These are phyloP conservation scores for Cicer chorassanicum DNA, from an alignment of 306 rosid species.

Conservation along the genomic window DNA sequence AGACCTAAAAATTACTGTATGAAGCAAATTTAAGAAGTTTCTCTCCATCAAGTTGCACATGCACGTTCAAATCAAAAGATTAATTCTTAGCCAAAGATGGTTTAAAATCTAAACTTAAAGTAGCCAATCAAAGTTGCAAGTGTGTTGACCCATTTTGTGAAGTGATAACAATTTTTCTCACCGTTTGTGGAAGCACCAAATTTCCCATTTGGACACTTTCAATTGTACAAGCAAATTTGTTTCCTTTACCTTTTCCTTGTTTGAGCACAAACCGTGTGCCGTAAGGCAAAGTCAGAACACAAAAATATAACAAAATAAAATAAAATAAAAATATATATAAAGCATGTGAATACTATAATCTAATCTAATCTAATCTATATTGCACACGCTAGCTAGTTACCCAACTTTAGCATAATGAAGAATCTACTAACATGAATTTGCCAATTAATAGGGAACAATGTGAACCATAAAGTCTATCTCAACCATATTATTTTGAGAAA, in stretches of 20 bases:
- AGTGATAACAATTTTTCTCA: slow-evolving; percentile 36
- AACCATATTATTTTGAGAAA: slow-evolving; percentile 50
- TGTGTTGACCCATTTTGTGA: slow-evolving; percentile 34
- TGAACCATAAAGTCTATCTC: slow-evolving; percentile 31
- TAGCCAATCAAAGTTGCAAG: slow-evolving; percentile 27
- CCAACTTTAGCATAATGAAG: slow-evolving; percentile 44
- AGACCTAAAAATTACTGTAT: slow-evolving; percentile 29
- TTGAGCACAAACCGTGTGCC: slow-evolving; percentile 46
- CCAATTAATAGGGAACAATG: slow-evolving; percentile 49
- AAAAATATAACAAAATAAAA: neutral
- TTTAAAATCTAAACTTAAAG: slow-evolving; percentile 36
- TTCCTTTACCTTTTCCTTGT: slow-evolving; percentile 44
- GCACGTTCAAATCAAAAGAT: slow-evolving; percentile 34
- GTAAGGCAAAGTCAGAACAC: slow-evolving; percentile 40
- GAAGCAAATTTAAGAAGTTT: slow-evolving; percentile 42
- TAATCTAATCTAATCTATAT: neutral
- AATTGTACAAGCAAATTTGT: slow-evolving; percentile 34
- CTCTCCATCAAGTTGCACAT: neutral
- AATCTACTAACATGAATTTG: slow-evolving; percentile 43
- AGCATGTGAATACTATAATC: slow-evolving; percentile 9
- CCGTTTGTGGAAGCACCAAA: slow-evolving; percentile 1
- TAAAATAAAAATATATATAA: neutral
- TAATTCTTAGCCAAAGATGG: slow-evolving; percentile 40
- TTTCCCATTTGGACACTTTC: slow-evolving; percentile 52
- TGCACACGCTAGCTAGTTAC: slow-evolving; percentile 20